Percentiles rank a stretch among this genome's conserved stretches.
phyloP scores from a whole-genome alignment of 2,329 filamentous ascomycete species.

The Tympanopsis confertula region DNA sequence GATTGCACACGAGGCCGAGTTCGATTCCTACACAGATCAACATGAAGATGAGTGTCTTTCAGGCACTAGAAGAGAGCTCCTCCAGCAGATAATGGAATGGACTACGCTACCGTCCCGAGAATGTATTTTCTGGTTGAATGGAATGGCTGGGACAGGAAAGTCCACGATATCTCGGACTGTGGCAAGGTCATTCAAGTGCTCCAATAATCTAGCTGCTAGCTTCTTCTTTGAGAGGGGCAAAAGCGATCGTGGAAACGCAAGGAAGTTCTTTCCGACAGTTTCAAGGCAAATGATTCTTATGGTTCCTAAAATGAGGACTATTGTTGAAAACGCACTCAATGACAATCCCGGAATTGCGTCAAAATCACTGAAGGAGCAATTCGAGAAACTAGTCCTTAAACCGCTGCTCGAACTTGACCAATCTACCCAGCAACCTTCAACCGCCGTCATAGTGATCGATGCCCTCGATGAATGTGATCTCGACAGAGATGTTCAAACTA shows the following conservation, averaged over 20 bases:
- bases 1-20: neutral
- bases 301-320: constrained; percentile 13
- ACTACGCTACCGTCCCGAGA: neutral
- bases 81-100: neutral
- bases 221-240: constrained; percentile 21
- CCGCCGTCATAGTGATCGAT: constrained; percentile 16
- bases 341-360: constrained; percentile 13
- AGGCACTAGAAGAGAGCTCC: neutral
- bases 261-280: constrained; percentile 17
- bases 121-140: neutral
- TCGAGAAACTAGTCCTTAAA: constrained; percentile 22
- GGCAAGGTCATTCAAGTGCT: constrained; percentile 1
- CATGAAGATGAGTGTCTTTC: neutral
- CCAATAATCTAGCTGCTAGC: constrained; percentile 12
- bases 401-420: constrained; percentile 12
- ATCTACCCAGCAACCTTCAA: neutral
- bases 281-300: constrained; percentile 8
- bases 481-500: constrained; percentile 13
- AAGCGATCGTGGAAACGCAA: constrained; percentile 13
- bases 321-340: constrained; percentile 17
- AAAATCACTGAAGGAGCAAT: constrained; percentile 21
- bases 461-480: constrained; percentile 21
- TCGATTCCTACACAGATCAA: neutral
- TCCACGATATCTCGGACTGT: neutral
- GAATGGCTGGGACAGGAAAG: constrained; percentile 1